phyloP scores from a whole-genome alignment of 371 early-diverging fungal genomes.

The Syncephalis fuscata region DNA sequence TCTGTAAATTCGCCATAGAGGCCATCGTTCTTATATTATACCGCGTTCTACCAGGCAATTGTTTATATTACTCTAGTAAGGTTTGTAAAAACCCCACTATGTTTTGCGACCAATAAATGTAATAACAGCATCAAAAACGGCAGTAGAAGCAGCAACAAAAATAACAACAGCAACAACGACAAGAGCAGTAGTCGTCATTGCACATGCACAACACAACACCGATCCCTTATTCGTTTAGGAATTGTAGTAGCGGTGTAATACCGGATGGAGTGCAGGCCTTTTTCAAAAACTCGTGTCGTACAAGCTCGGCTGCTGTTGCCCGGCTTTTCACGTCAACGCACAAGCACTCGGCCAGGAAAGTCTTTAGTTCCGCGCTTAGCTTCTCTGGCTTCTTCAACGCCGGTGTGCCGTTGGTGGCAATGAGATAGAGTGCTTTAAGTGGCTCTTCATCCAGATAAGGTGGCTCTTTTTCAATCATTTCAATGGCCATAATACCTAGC shows the following conservation, averaged over 20 bases:
- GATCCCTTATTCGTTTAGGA: constrained; percentile 12
- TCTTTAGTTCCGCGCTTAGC: constrained; percentile 65
- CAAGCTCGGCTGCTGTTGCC: constrained; percentile 68
- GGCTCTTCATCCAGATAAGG: constrained; percentile 95
- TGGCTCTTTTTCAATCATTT: constrained; percentile 95
- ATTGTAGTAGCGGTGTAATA: constrained; percentile 30
- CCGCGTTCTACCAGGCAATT: neutral
- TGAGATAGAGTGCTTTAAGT: constrained; percentile 84
- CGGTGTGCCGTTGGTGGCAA: constrained; percentile 95
- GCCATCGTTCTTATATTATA: too few relatives aligned
- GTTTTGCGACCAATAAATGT: too few relatives aligned
- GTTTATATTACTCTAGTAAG: neutral
- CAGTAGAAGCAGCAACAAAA: too few relatives aligned
- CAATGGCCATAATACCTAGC: constrained; percentile 89
- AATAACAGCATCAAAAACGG: too few relatives aligned
- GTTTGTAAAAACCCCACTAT: neutral
- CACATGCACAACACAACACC: neutral
- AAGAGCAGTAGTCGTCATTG: neutral
- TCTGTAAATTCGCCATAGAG: too few relatives aligned
- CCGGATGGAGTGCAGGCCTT: constrained; percentile 31
- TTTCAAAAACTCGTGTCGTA: constrained; percentile 59
- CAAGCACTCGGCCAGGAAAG: constrained; percentile 73
- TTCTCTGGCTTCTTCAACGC: constrained; percentile 74
- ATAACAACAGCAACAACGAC: too few relatives aligned
- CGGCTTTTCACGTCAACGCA: constrained; percentile 80